A percentile compares a stretch with the other conserved stretches of the same genome.
phyloP scores from a whole-genome alignment of 768 basidiomycete species.

The Mycena vitilis region DNA sequence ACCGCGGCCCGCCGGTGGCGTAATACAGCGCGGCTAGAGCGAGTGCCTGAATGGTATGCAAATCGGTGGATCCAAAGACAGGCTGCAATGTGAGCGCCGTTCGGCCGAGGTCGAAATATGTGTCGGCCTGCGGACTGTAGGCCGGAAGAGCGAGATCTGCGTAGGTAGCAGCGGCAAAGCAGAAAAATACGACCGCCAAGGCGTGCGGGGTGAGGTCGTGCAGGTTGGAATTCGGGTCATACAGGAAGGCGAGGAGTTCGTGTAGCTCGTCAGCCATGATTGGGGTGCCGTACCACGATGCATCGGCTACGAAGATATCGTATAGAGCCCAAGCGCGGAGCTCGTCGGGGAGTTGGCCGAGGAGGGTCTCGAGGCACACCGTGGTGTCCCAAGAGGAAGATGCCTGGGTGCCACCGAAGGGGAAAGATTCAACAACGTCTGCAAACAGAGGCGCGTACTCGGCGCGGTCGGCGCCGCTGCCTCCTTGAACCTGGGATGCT shows the following conservation, averaged over 20 bases:
- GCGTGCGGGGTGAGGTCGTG: slow-evolving; percentile 1
- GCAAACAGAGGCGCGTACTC: no score
- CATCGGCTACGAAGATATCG: slow-evolving; percentile 2
- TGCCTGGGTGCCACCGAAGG: neutral
- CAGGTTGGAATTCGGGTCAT: neutral
- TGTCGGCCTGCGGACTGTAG: slow-evolving; percentile 37
- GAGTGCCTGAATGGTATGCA: slow-evolving; percentile 35
- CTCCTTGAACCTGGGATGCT: no score
- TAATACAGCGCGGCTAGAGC: slow-evolving; percentile 33
- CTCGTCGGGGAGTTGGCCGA: slow-evolving; percentile 10
- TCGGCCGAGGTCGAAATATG: slow-evolving; percentile 33
- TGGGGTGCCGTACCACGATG: slow-evolving; percentile 23
- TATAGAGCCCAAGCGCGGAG: slow-evolving; percentile 12
- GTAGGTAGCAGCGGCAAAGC: slow-evolving; percentile 42
- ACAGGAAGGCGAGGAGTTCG: slow-evolving; percentile 4
- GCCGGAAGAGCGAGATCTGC: slow-evolving; percentile 50
- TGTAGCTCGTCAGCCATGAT: slow-evolving; percentile 8
- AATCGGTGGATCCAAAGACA: slow-evolving; percentile 20
- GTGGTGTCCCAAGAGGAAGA: neutral
- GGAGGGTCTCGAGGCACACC: neutral
- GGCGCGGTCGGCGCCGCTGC: no score
- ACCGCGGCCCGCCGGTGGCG: slow-evolving; percentile 26
- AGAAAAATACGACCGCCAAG: slow-evolving; percentile 4
- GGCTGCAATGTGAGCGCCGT: slow-evolving; percentile 30
- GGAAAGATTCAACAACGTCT: neutral